A percentile compares a stretch with the other conserved stretches of the same genome.
These are phyloP conservation scores for Seminavis robusta DNA, from an alignment of 108 stramenopile genomes.

Conservation along the genomic window DNA sequence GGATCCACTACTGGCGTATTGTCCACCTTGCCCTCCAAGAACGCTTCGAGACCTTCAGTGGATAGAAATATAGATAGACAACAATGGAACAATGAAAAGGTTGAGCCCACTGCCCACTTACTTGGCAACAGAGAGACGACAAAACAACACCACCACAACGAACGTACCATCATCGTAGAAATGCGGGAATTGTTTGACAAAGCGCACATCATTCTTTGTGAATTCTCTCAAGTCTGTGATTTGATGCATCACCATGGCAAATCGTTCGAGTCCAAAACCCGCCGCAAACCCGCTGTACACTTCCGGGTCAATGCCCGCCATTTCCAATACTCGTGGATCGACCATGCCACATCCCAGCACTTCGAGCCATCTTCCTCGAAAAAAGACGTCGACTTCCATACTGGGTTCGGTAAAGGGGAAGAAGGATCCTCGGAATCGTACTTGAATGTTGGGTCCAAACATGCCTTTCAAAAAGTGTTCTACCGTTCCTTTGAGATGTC, in stretches of 20 bases:
- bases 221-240: slow-evolving; percentile 96
- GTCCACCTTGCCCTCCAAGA: slow-evolving; percentile 19
- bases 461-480: slow-evolving; percentile 59
- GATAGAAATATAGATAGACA: background rate
- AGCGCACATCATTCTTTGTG: slow-evolving; percentile 86
- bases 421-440: slow-evolving; percentile 82
- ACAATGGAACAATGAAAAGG: background rate
- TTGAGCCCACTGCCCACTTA: background rate
- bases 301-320: slow-evolving; percentile 61
- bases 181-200: slow-evolving; percentile 80
- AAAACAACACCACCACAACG: background rate
- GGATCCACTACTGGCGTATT: slow-evolving; percentile 1
- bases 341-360: slow-evolving; percentile 96
- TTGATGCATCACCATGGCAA: slow-evolving; percentile 95
- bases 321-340: slow-evolving; percentile 77
- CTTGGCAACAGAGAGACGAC: background rate
- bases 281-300: slow-evolving; percentile 89
- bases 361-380: slow-evolving; percentile 93
- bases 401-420: slow-evolving; percentile 96
- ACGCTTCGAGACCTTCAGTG: slow-evolving; percentile 13
- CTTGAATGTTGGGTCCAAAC: slow-evolving; percentile 71
- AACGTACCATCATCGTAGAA: slow-evolving; percentile 35
- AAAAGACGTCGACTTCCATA: slow-evolving; percentile 91
- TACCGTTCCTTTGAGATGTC: slow-evolving; percentile 64
- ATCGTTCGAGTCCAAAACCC: slow-evolving; percentile 93